Percentiles rank a stretch among this genome's conserved stretches.
phyloP scores from a whole-genome alignment of 148 eudicot genomes.

The Arctostaphylos glauca region DNA sequence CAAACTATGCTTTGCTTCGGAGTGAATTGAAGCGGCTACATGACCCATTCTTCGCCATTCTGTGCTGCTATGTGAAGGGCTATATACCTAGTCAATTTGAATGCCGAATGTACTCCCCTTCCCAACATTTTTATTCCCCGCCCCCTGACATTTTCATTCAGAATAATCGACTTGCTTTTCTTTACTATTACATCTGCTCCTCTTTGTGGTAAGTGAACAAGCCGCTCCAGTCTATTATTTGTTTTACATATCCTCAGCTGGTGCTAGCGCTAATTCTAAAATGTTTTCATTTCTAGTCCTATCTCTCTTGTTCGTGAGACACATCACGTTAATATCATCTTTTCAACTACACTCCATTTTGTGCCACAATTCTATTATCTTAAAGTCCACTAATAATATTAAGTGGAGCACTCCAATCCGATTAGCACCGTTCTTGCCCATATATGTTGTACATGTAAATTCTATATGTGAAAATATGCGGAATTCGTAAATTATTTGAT shows the following conservation, averaged over 20 bases:
- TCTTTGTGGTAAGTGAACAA: background rate
- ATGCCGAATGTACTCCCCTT: background rate
- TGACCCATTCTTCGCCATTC: background rate
- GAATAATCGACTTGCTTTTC: background rate
- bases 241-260: background rate
- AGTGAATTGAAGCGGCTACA: background rate
- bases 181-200: background rate
- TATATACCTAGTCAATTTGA: background rate
- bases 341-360: background rate
- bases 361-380: background rate
- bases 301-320: background rate
- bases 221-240: background rate
- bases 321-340: background rate
- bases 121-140: background rate
- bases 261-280: background rate
- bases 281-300: background rate
- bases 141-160: background rate
- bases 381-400: background rate
- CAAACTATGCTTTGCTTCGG: background rate
- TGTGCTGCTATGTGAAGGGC: background rate
- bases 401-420: background rate
- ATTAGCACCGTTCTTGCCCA: too few relatives aligned
- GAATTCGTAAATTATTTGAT: background rate
- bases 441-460: too few relatives aligned
- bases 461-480: too few relatives aligned